Conservation (phyloP, 192 early-diverging fungal genomes). For the Coemansia biformis region DNA sequence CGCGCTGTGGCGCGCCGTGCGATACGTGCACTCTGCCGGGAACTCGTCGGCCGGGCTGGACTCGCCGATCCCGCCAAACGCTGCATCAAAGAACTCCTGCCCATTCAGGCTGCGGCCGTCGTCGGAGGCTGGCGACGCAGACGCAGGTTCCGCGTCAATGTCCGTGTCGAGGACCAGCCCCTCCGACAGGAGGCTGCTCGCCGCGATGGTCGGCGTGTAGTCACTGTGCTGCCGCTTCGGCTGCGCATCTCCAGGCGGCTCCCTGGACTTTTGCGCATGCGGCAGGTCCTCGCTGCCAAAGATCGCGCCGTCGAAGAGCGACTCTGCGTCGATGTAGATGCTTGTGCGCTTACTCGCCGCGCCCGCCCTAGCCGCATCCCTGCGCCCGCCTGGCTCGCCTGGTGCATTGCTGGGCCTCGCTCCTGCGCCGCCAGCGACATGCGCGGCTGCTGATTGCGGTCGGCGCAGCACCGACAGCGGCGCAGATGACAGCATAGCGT, state of each 20-base stretch:
- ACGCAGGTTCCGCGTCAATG: background rate
- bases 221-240: background rate
- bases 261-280: constrained; percentile 13
- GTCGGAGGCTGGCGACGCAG: no score
- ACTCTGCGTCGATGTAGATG: constrained; percentile 36
- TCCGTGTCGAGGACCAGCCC: background rate
- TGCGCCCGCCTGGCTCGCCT: no score
- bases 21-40: background rate
- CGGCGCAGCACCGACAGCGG: constrained; percentile 18
- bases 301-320: constrained; percentile 20
- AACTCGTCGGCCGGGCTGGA: background rate
- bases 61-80: background rate
- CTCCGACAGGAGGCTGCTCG: constrained; percentile 3
- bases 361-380: no score
- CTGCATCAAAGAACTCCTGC: constrained; percentile 5
- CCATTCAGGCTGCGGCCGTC: no score
- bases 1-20: constrained; percentile 19
- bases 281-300: constrained; percentile 29
- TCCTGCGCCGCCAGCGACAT: background rate
- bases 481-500: constrained; percentile 3
- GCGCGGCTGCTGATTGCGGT: constrained; percentile 2
- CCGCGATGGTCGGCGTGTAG: constrained; percentile 24
- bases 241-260: background rate
- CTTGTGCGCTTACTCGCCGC: constrained; percentile 9
- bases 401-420: no score